A percentile compares a stretch with the other conserved stretches of the same genome.
These are phyloP conservation scores for Ganoderma lingzhi DNA, from an alignment of 1,284 basidiomycete species.

Conservation along the genomic window DNA sequence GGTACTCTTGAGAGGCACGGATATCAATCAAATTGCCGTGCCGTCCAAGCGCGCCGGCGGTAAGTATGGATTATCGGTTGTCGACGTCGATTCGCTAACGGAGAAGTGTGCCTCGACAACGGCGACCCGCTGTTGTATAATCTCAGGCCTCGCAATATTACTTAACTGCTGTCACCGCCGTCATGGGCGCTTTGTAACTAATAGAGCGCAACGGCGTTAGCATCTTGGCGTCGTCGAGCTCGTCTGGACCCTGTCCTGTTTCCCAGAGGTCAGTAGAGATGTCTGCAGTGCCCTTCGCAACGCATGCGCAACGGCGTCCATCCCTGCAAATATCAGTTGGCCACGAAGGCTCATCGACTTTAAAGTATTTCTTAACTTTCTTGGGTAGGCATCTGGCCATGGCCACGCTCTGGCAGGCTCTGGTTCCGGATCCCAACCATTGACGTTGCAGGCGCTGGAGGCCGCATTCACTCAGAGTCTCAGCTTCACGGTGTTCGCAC, in stretches of 20 bases:
- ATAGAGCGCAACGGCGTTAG: not conserved
- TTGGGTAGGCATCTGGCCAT: not conserved
- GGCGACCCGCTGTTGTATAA: not conserved
- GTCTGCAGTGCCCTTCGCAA: not conserved
- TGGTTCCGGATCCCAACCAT: not conserved
- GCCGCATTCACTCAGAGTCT: not conserved
- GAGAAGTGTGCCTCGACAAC: constrained; percentile 2
- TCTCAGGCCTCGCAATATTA: not conserved
- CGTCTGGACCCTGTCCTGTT: not conserved
- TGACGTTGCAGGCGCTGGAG: not conserved
- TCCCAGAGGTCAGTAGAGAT: not conserved
- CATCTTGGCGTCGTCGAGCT: not conserved
- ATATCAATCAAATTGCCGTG: constrained; percentile 22
- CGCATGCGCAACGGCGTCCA: not conserved
- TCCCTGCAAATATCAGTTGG: not conserved
- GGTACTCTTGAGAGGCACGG: constrained; percentile 13
- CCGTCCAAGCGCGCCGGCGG: constrained; percentile 8
- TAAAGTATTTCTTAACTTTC: too few species aligned
- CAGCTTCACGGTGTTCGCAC: not conserved
- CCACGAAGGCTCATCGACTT: not conserved
- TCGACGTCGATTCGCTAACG: constrained; percentile 2
- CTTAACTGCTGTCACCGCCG: not conserved
- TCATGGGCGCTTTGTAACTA: not conserved
- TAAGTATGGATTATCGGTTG: constrained; percentile 1
- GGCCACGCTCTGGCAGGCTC: not conserved